Evolutionary conservation across 495 filamentous ascomycete species (phyloP), one percentile per base, ranked within the genome.

Genomic region (Neurospora sp.): DNA sequence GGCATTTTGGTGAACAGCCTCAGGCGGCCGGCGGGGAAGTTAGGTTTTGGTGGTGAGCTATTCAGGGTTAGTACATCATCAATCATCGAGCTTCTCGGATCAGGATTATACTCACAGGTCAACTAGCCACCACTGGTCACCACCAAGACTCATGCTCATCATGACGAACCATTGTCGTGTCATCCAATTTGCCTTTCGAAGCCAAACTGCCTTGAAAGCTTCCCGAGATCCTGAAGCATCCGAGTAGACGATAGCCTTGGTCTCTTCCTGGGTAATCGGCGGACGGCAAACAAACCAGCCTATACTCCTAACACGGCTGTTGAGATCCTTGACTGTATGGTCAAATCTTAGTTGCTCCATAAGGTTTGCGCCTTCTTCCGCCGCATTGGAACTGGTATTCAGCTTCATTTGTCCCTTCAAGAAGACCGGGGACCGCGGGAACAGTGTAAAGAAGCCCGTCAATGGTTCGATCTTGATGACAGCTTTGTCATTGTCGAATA

Each of bases 51-150:
- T 38, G 71, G 21, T 13, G 73, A 62, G 42, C 80, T 75, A 73
- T 69, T 62, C 39, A 34, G 71, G 43, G 70, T 76, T 71, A 76
- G 78, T 77, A 70, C 43, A 74, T 11, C 39, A 48, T 36, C 37
- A 71, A 43, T 28, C 38, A 39, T 43, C 28, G 13, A 21, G 7
- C 4, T 21, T n/a, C 40, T 62, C 38, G 19, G 37, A 43, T 38
- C 69, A 73, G 70, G 39, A 69, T 34, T 37, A 59, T 39, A 84
- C 86, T 79, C 77, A 87, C 86, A 90, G 76, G 80, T 91, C 89
- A 40, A 92, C 80, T 72, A 94, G 81, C 88, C 90, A 94, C 90
- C 92, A 96, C 38, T 82, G 84, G 80, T 96, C 92, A 45, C 92
- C 92, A 76, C 87, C 87, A 80, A 92, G 86, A 79, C 90, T 91